phyloP scores from a whole-genome alignment of 2,329 filamentous ascomycete species.

The Boeremia lycopersici region DNA sequence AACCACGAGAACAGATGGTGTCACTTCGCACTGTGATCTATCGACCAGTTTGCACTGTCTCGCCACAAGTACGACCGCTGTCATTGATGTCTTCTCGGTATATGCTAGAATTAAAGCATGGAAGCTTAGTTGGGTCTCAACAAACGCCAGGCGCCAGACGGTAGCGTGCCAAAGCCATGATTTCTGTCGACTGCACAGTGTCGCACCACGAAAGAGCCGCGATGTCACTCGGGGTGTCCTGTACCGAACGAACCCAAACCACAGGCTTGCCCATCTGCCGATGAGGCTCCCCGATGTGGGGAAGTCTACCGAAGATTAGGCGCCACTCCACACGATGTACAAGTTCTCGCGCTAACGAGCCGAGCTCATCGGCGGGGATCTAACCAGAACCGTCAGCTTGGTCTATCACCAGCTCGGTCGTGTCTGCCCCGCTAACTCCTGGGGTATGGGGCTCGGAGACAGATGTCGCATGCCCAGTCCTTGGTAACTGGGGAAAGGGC shows the following conservation, averaged over 20 bases:
- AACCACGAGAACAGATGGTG: not conserved
- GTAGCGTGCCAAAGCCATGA: not conserved
- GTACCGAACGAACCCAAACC: conserved; percentile 1
- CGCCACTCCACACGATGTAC: not conserved
- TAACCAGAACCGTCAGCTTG: not conserved
- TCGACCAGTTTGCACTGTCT: not conserved
- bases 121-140: not conserved
- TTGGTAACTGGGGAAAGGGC: too few species aligned
- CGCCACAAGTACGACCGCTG: not conserved
- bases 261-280: conserved; percentile 2
- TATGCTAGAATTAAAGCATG: not conserved
- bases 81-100: not conserved
- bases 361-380: not conserved
- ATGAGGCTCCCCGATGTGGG: not conserved
- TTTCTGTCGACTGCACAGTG: not conserved
- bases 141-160: not conserved
- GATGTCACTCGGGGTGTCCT: not conserved
- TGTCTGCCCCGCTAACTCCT: conserved; percentile 5
- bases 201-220: not conserved
- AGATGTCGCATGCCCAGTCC: not conserved
- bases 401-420: not conserved
- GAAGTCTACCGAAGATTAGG: not conserved
- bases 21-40: not conserved
- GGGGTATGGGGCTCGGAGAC: not conserved
- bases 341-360: not conserved